Evolutionary conservation across 2,329 filamentous ascomycete genomes (phyloP).

Genomic region (Aphanoascus verrucosus): DNA sequence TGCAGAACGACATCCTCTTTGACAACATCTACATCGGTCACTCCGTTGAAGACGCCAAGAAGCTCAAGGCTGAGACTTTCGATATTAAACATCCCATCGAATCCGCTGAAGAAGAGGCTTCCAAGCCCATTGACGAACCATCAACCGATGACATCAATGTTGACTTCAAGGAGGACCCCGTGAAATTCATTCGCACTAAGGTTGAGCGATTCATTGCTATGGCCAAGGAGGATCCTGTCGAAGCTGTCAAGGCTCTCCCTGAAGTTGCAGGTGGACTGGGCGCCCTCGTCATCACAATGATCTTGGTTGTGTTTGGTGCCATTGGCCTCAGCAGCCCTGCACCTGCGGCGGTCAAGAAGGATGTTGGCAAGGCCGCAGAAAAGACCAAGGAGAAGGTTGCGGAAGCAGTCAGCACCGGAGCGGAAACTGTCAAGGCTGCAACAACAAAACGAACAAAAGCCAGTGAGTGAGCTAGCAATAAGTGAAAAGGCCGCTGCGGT

Average conservation of each 20-base stretch:
- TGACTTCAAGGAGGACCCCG: conserved; percentile 82
- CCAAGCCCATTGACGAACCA: conserved; percentile 59
- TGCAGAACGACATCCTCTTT: conserved; percentile 97
- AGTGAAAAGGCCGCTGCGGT: background rate
- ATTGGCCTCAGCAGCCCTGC: conserved; percentile 52
- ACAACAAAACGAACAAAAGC: conserved; percentile 50
- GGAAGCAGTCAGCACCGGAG: conserved; percentile 48
- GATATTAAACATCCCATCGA: conserved; percentile 78
- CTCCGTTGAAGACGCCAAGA: conserved; percentile 82
- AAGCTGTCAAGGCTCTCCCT: conserved; percentile 80
- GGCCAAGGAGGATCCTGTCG: conserved; percentile 67
- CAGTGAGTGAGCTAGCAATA: conserved; percentile 15
- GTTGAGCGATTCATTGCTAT: conserved; percentile 80
- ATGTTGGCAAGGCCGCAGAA: conserved; percentile 64
- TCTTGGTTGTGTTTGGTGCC: conserved; percentile 59
- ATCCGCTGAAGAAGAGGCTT: conserved; percentile 64
- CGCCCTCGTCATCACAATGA: conserved; percentile 56
- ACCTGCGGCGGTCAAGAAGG: conserved; percentile 59
- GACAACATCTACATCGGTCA: conserved; percentile 99
- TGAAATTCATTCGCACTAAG: conserved; percentile 84
- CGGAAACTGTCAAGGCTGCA: conserved; percentile 66
- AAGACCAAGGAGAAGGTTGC: conserved; percentile 53
- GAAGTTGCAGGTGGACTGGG: conserved; percentile 76
- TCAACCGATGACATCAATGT: conserved; percentile 50
- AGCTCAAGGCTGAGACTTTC: conserved; percentile 81